A percentile compares a stretch with the other conserved stretches of the same genome.
These are phyloP conservation scores for Creolimax fragrantissima DNA, from an alignment of 78 protist genomes.

Conservation along the genomic window DNA sequence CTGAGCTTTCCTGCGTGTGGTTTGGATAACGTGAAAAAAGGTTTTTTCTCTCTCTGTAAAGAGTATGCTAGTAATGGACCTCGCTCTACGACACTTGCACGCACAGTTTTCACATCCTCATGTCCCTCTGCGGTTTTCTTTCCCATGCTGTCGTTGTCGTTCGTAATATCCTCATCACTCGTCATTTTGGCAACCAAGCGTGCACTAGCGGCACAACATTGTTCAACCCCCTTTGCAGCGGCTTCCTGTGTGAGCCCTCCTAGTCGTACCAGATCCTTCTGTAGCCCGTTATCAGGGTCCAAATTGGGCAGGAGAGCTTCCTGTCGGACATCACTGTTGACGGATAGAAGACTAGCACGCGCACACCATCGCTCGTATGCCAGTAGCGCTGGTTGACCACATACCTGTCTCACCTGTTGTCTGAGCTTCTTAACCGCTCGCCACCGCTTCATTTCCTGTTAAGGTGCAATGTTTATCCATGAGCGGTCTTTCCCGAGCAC, in stretches of 20 bases:
- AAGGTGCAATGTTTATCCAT: no score
- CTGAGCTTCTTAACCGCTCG: neutral
- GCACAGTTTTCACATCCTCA: neutral
- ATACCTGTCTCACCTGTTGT: neutral
- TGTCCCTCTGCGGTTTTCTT: neutral
- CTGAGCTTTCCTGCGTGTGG: neutral
- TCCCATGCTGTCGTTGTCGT: neutral
- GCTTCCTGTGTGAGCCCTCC: neutral
- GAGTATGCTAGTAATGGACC: neutral
- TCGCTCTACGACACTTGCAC: neutral
- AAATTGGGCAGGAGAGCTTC: neutral
- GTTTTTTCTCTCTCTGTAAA: neutral
- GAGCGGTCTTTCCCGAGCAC: no score
- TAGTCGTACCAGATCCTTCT: neutral
- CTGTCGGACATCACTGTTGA: neutral
- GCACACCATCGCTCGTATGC: neutral
- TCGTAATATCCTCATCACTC: neutral
- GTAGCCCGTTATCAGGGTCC: neutral
- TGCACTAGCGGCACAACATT: neutral
- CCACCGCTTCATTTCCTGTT: neutral
- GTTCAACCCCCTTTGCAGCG: neutral
- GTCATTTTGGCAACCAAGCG: neutral
- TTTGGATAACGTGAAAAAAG: neutral
- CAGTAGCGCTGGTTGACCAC: neutral
- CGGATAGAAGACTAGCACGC: neutral